A percentile compares a stretch with the other conserved stretches of the same genome.
Evolutionary conservation across 176 grass and related monocot genomes (phyloP).

Genomic region (Oryza meridionalis): DNA sequence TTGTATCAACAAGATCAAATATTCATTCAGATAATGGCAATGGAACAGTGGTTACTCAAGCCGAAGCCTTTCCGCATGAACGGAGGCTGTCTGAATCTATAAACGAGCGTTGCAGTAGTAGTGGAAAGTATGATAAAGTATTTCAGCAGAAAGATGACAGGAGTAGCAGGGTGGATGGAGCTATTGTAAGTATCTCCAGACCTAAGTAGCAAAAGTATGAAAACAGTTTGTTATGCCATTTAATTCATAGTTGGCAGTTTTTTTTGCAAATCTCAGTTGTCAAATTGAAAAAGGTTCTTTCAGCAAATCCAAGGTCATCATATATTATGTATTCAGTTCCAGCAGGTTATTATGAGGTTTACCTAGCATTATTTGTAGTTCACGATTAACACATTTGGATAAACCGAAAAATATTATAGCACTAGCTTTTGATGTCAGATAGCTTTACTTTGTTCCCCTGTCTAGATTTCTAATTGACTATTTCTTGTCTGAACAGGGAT

Average conservation of each 20-base stretch:
- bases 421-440: neutral
- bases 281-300: neutral
- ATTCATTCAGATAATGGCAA: conserved; percentile 38
- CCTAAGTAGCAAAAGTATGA: neutral
- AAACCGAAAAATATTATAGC: neutral
- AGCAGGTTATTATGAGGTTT: conserved; percentile 25
- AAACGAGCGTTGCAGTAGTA: conserved; percentile 60
- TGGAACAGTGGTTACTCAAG: conserved; percentile 33
- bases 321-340: neutral
- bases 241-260: neutral
- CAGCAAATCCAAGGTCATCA: neutral
- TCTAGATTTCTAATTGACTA: conserved; percentile 1
- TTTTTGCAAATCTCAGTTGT: neutral
- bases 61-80: conserved; percentile 52
- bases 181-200: conserved; percentile 61
- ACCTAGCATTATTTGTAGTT: conserved; percentile 13
- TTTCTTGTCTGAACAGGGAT: conserved; percentile 50
- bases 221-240: neutral
- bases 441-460: neutral
- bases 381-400: neutral
- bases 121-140: conserved; percentile 63
- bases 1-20: conserved; percentile 44
- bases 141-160: conserved; percentile 64
- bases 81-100: conserved; percentile 73
- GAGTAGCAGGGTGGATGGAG: conserved; percentile 49